Base-by-base conservation (phyloP, 805 yeast genomes). In the Hanseniaspora clermontiae region DNA sequence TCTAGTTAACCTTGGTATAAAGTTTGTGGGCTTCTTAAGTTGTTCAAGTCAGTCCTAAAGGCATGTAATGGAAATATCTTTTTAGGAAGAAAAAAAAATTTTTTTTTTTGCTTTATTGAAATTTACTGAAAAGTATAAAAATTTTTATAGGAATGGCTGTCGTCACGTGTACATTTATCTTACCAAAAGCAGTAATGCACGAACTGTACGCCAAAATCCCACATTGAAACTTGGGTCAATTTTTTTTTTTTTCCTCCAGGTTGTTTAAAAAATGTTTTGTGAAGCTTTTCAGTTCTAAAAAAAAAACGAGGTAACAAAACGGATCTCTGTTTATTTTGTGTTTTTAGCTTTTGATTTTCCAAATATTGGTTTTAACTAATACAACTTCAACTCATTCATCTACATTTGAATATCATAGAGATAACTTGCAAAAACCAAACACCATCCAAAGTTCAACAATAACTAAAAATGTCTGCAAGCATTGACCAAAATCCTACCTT, bases 381-480 rank as follows among this genome's bases (percentile, higher is more conserved):
- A 42, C 15, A 20, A 12, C n/a, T 11, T 40, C 20, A 5, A 38
- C 3, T 34, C 37, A 24, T 24, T 4, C 3, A 32, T 32, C 9
- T 3, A 32, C 12, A 9, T 3, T 5, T 10, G 9, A 10, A 32
- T 32, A 5, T 9, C 12, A 32, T 9, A 32, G 10, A 9, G 2
- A 32, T 27, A 7, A 24, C 7, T 20, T 10, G 1, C 9, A 43
- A 20, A 6, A 7, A 43, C 7, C 31, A 31, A 29, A 32, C 50
- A 17, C n/a, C 34, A 51, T 12, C 38, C 12, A 36, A 7, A 14
- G 8, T 14, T 14, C n/a, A 14, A 3, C 38, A 12, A 34, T 12
- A 34, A 36, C 6, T 36, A 36, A 51, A 2, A 46, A 51, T 51
- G 54, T 51, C 54, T 24, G 34, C 52, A 8, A 38, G 42, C 36